Evolutionary conservation across 805 yeast species (phyloP).

Genomic region (Grigorovia jiainica): DNA sequence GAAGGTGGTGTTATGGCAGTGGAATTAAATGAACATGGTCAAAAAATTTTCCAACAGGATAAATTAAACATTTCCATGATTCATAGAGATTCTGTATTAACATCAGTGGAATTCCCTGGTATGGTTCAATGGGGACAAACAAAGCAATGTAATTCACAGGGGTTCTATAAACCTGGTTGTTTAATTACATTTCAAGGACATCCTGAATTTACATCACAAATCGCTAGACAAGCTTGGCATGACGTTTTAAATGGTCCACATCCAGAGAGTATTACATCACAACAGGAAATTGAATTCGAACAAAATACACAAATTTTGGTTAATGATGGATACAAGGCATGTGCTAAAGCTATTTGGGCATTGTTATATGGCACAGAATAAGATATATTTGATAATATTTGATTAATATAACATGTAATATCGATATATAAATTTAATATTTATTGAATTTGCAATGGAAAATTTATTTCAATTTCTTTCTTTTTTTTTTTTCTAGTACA

Average conservation of each 20-base stretch:
- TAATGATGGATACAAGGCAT: conserved; percentile 32
- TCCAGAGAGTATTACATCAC: background rate
- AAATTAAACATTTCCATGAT: conserved; percentile 39
- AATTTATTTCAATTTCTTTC: too few species aligned
- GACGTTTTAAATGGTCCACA: background rate
- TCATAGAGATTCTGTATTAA: conserved; percentile 49
- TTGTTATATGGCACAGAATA: too few species aligned
- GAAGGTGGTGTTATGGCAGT: conserved; percentile 57
- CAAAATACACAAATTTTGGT: background rate
- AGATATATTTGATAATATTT: too few species aligned
- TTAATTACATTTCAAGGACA: conserved; percentile 79
- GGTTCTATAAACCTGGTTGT: conserved; percentile 43
- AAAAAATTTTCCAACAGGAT: conserved; percentile 14
- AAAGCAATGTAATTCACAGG: conserved; percentile 53
- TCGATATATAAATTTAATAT: too few species aligned
- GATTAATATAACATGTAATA: too few species aligned
- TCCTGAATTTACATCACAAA: conserved; percentile 58
- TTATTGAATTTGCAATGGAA: too few species aligned
- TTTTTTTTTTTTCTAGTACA: too few species aligned
- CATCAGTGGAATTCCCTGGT: conserved; percentile 31
- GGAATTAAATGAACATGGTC: conserved; percentile 32
- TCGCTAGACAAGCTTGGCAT: conserved; percentile 12
- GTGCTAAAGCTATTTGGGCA: conserved; percentile 11
- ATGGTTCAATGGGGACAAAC: conserved; percentile 41
- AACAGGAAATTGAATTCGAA: background rate